Conservation (phyloP, 2,329 filamentous ascomycete species). For the Helotiales sp. region DNA sequence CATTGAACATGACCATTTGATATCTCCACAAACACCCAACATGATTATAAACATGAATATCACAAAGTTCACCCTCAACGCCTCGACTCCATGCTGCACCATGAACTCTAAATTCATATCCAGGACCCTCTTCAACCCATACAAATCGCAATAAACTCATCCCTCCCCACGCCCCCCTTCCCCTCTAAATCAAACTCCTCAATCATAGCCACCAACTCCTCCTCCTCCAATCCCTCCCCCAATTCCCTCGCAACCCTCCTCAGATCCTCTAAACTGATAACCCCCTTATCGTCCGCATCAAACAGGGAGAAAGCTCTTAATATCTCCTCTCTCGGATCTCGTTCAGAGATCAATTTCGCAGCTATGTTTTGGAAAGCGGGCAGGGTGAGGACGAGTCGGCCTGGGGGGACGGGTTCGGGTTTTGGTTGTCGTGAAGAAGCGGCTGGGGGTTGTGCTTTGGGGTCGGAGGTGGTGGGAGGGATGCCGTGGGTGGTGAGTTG, state of each 20-base stretch:
- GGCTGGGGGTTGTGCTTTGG: constrained; percentile 19
- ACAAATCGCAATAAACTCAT: constrained; percentile 56
- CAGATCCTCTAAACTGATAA: constrained; percentile 86
- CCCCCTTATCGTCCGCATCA: constrained; percentile 87
- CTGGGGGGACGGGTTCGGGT: constrained; percentile 49
- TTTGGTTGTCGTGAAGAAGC: constrained; percentile 43
- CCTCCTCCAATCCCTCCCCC: constrained; percentile 88
- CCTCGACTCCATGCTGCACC: not conserved
- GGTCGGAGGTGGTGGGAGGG: constrained; percentile 56
- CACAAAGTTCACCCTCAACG: not conserved
- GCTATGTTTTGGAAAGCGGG: constrained; percentile 74
- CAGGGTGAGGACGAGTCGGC: constrained; percentile 65
- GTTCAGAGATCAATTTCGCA: constrained; percentile 74
- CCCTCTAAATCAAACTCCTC: constrained; percentile 96
- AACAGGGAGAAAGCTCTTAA: constrained; percentile 90
- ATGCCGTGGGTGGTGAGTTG: constrained; percentile 82
- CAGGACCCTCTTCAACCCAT: constrained; percentile 30
- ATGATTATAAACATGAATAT: not conserved
- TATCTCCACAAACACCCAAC: not conserved
- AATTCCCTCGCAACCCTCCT: constrained; percentile 85
- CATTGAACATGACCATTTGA: not conserved
- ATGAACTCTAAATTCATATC: not conserved
- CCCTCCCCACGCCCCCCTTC: constrained; percentile 73
- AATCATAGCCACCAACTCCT: constrained; percentile 94
- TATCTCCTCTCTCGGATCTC: constrained; percentile 90